Evolutionary conservation across 75 land plant genomes (phyloP), one percentile per base, ranked within the genome.

Genomic region (Ceratopteris richardii): DNA sequence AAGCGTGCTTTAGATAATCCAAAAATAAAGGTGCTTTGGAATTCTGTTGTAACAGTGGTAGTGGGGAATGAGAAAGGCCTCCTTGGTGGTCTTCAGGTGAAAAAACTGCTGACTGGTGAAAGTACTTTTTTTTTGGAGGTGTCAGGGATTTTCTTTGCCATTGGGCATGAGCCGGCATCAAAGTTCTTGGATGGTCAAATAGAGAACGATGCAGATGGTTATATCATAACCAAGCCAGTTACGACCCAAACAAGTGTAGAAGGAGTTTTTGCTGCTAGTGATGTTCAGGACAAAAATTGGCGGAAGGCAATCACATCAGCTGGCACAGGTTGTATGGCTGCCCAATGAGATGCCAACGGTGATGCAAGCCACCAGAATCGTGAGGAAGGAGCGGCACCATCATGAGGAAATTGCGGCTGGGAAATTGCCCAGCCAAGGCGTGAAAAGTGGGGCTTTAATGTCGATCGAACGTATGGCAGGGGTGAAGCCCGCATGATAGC

Each of bases 231-330:
- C 0, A 78, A 80, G 63, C 98, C 98, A 0, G 91, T 96, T 13
- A 82, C 91, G 1, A 89, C 98, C 2, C 76, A 73, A 51, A 93
- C 98, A 25, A 93, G 83, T 51, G 75, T 90, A 1, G 71, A 60
- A 4, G 87, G 98, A 9, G 89, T 85, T 23, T 93, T 85, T 61
- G 96, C 96, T 14, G 96, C 96, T 28, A 96, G 98, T 0, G 98
- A 93, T 65, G 98, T 93, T 27, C 98, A 93, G 72, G 98, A 93
- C 41, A 93, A 90, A 79, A 93, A 89, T 66, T 93, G 79, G 51
- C 64, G 98, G 54, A 96, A 93, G 59, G 98, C 98, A 5, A 61
- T 93, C 26, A 93, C 98, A 19, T 97, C 98, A 30, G 98, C 98
- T n/a, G n/a, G n/a, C n/a, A n/a, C n/a, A n/a, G n/a, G n/a, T n/a